Percentiles rank a stretch among this genome's conserved stretches.
Conservation (phyloP, 2,329 filamentous ascomycete genomes). For the Capronia epimyces region DNA sequence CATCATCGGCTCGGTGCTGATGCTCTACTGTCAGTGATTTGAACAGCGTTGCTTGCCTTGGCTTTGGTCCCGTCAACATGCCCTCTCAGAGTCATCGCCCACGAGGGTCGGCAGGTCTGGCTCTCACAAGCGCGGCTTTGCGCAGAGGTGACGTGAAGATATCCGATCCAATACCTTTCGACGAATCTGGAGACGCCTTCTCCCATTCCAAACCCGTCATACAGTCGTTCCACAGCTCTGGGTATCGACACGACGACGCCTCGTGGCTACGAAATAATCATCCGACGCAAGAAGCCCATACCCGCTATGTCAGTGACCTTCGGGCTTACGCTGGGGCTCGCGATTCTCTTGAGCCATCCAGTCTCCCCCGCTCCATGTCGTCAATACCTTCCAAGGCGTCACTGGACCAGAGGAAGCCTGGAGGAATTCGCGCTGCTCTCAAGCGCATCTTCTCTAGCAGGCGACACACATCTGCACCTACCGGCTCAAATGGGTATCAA, state of each 20-base stretch:
- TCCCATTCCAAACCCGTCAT: slow-evolving; percentile 2
- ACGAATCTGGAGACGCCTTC: slow-evolving; percentile 13
- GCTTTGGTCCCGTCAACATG: slow-evolving; percentile 6
- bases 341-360: slow-evolving; percentile 21
- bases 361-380: slow-evolving; percentile 26
- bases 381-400: slow-evolving; percentile 25
- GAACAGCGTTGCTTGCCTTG: neutral
- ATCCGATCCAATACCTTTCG: slow-evolving; percentile 31
- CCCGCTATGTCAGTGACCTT: slow-evolving; percentile 19
- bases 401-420: slow-evolving; percentile 19
- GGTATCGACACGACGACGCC: slow-evolving; percentile 8
- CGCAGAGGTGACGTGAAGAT: slow-evolving; percentile 33
- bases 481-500: slow-evolving; percentile 6
- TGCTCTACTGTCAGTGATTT: neutral
- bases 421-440: slow-evolving; percentile 24
- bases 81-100: slow-evolving; percentile 19
- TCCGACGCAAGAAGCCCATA: slow-evolving; percentile 12
- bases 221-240: slow-evolving; percentile 9
- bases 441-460: slow-evolving; percentile 29
- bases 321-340: slow-evolving; percentile 7
- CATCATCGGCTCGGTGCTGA: slow-evolving; percentile 6
- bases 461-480: slow-evolving; percentile 19
- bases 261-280: slow-evolving; percentile 19
- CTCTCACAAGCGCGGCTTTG: slow-evolving; percentile 25
- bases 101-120: slow-evolving; percentile 6